Base-by-base conservation (phyloP, 495 filamentous ascomycete species). In the Xylaria palmicola region DNA sequence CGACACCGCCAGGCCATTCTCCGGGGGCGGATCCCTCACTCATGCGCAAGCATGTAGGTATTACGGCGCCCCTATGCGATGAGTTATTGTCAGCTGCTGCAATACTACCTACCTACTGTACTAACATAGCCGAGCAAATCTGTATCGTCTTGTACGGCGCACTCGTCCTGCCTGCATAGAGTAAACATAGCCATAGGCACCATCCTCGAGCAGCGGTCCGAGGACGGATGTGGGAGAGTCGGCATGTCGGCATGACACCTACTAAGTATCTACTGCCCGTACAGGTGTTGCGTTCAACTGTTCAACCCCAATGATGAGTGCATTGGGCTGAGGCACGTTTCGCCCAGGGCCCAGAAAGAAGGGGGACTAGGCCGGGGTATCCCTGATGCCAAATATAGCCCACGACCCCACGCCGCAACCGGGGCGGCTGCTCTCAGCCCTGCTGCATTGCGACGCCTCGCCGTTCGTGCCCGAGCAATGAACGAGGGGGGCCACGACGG, bases 331-430 rank as follows among this genome's bases (percentile, higher is more conserved):
- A 56, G 39, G 53, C 53, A 56, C 9, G 53, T 44, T 56, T 56
- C 53, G 39, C 53, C 48, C 22, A 29, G 34, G 26, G 29, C 48
- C 29, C 19, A 63, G 47, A 66, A 50, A 55, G 51, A 47, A 45
- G 52, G 36, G 56, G 32, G 50, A 36, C 27, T 53, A 29, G 58
- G 54, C 29, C 40, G 55, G 47, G 60, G 54, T 63, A 68, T 68
- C 66, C 66, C 66, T 61, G 56, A 4, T 45, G 54, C 58, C 66
- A 44, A 49, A 60, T 59, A 56, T 64, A 49, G 48, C 26, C 29
- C 48, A 34, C 22, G 22, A 17, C 9, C 53, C 37, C 13, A 34
- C 51, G 36, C 17, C 36, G 36, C 22, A 41, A 55, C 15, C 36
- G 34, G 51, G 50, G 24, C 51, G 17, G 29, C 51, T 26, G 22